A percentile compares a stretch with the other conserved stretches of the same genome.
Conservation (phyloP, 306 rosid genomes). For the Phaseolus lunatus region DNA sequence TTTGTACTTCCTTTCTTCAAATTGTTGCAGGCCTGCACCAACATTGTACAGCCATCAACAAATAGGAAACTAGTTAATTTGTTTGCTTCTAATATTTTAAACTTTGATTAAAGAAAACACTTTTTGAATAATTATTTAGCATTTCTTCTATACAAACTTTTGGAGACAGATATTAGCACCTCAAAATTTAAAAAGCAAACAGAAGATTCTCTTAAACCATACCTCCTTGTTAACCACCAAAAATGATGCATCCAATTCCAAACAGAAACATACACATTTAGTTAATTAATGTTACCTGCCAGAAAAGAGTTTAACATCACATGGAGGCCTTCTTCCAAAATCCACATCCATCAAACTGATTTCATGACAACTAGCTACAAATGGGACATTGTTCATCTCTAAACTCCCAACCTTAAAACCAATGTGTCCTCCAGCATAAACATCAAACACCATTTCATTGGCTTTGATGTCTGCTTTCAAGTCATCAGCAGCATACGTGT, state of each 20-base stretch:
- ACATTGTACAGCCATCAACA: slow-evolving; percentile 18
- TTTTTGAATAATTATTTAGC: no score
- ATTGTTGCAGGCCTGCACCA: slow-evolving; percentile 43
- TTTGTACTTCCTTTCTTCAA: slow-evolving; percentile 30
- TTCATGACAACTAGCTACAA: slow-evolving; percentile 36
- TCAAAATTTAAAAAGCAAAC: no score
- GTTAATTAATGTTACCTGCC: slow-evolving; percentile 14
- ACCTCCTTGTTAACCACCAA: not conserved
- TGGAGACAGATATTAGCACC: not conserved
- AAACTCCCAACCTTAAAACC: slow-evolving; percentile 45
- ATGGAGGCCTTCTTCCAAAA: slow-evolving; percentile 48
- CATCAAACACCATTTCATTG: slow-evolving; percentile 45
- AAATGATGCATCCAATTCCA: not conserved
- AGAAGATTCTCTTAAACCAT: slow-evolving; percentile 4
- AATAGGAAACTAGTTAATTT: no score
- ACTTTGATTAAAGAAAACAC: no score
- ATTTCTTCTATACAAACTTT: not conserved
- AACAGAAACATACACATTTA: not conserved
- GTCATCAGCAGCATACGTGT: slow-evolving; percentile 34
- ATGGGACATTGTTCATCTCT: slow-evolving; percentile 38
- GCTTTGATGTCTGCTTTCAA: slow-evolving; percentile 30
- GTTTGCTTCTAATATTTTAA: no score
- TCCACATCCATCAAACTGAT: slow-evolving; percentile 51
- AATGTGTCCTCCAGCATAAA: slow-evolving; percentile 43
- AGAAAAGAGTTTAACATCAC: slow-evolving; percentile 47